These are phyloP conservation scores for Xerophyta viscosa DNA, from an alignment of 106 monocot genomes.

Conservation along the genomic window DNA sequence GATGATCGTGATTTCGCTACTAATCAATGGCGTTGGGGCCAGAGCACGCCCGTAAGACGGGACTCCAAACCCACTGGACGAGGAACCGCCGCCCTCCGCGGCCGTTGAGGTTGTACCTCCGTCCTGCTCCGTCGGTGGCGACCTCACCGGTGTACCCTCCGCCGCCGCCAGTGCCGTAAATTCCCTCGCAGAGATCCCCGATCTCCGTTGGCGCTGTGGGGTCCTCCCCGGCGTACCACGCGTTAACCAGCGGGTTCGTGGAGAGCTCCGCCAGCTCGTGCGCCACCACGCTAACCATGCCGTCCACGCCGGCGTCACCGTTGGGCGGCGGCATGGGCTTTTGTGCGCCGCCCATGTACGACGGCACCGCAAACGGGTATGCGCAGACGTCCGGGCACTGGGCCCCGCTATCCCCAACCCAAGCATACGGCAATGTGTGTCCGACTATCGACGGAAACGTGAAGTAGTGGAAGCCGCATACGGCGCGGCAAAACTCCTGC, in stretches of 20 bases:
- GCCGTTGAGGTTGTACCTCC: slow-evolving; percentile 50
- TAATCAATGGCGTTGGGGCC: slow-evolving; percentile 55
- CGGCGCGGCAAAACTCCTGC: slow-evolving; percentile 65
- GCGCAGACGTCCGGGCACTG: slow-evolving; percentile 76
- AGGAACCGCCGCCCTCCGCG: slow-evolving; percentile 40
- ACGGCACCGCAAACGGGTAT: slow-evolving; percentile 67
- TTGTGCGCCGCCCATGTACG: slow-evolving; percentile 36
- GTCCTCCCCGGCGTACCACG: slow-evolving; percentile 84
- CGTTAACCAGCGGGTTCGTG: slow-evolving; percentile 65
- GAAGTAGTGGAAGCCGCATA: slow-evolving; percentile 81
- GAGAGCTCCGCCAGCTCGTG: slow-evolving; percentile 74
- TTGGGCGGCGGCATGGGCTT: slow-evolving; percentile 49
- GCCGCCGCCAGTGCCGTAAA: slow-evolving; percentile 63
- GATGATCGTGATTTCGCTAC: too few relatives aligned
- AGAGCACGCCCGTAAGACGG: slow-evolving; percentile 35
- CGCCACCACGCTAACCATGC: slow-evolving; percentile 67
- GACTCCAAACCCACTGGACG: slow-evolving; percentile 76
- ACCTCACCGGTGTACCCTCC: slow-evolving; percentile 68
- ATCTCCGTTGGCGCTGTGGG: slow-evolving; percentile 75
- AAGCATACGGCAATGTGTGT: slow-evolving; percentile 73
- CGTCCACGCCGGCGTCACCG: slow-evolving; percentile 55
- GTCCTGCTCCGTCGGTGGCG: slow-evolving; percentile 28
- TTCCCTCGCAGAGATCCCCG: slow-evolving; percentile 67
- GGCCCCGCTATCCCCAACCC: slow-evolving; percentile 51
- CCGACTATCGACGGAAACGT: slow-evolving; percentile 74